A percentile compares a stretch with the other conserved stretches of the same genome.
These are phyloP conservation scores for Talaromyces proteolyticus DNA, from an alignment of 495 filamentous ascomycete species.

Conservation along the genomic window DNA sequence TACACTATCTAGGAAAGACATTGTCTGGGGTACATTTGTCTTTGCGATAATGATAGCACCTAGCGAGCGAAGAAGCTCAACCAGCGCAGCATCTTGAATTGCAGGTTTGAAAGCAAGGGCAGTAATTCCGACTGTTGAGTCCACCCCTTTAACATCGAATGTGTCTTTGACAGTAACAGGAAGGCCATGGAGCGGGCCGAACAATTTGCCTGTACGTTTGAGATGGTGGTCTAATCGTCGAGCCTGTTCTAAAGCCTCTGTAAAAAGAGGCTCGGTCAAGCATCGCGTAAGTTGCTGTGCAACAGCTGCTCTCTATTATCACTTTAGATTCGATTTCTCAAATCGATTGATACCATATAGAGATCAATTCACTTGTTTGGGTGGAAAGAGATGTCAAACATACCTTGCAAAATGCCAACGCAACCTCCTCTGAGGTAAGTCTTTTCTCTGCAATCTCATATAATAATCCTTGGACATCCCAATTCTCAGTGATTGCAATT, in stretches of 20 bases:
- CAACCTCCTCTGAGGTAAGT: slow-evolving; percentile 38
- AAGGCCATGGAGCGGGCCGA: slow-evolving; percentile 62
- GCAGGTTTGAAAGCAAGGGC: slow-evolving; percentile 44
- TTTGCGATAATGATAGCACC: slow-evolving; percentile 56
- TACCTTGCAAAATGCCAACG: slow-evolving; percentile 44
- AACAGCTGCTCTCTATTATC: slow-evolving; percentile 42
- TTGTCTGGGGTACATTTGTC: slow-evolving; percentile 52
- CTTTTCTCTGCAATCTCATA: slow-evolving; percentile 30
- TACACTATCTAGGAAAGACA: slow-evolving; percentile 45
- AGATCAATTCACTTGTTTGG: not conserved
- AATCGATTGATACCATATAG: not conserved
- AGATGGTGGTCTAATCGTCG: slow-evolving; percentile 35
- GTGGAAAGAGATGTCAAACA: too few species aligned
- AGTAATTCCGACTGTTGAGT: slow-evolving; percentile 38
- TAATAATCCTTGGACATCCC: not conserved
- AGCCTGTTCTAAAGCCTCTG: slow-evolving; percentile 34
- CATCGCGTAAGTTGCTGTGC: slow-evolving; percentile 56
- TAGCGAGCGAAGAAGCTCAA: slow-evolving; percentile 21
- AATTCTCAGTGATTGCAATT: not conserved
- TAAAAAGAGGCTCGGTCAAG: slow-evolving; percentile 59
- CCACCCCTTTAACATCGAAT: slow-evolving; percentile 50
- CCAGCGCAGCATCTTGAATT: not conserved
- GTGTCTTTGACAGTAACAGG: slow-evolving; percentile 66
- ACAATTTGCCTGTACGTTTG: slow-evolving; percentile 26
- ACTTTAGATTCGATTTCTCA: not conserved